Evolutionary conservation across 164 flowering plant species (phyloP).

Genomic region (Brasenia schreberi): DNA sequence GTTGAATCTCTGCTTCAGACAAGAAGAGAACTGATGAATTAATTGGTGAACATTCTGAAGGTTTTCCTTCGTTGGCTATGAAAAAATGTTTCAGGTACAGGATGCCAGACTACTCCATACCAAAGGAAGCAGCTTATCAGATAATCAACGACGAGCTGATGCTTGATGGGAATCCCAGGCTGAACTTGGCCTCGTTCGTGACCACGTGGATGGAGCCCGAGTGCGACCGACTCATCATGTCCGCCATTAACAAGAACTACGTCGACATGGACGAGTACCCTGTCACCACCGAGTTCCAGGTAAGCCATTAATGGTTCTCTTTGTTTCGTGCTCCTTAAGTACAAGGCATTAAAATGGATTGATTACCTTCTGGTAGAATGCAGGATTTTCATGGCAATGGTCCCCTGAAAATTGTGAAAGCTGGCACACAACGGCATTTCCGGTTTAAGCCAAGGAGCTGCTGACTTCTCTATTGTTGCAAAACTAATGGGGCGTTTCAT

Average conservation of each 20-base stretch:
- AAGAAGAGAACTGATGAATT: background rate
- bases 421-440: too few relatives aligned
- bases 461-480: too few relatives aligned
- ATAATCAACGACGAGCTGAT: conserved; percentile 18
- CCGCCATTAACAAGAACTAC: conserved; percentile 20
- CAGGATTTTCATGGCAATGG: too few relatives aligned
- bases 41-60: background rate
- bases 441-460: too few relatives aligned
- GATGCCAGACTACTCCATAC: conserved; percentile 14
- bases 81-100: conserved; percentile 6
- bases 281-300: conserved; percentile 24
- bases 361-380: too few relatives aligned
- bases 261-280: conserved; percentile 30
- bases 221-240: conserved; percentile 17
- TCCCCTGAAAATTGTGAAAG: too few relatives aligned
- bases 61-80: background rate
- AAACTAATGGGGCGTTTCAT: too few relatives aligned
- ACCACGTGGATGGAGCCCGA: conserved; percentile 30
- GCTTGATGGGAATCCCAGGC: conserved; percentile 22
- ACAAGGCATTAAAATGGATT: too few relatives aligned
- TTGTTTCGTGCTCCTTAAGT: too few relatives aligned
- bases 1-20: background rate
- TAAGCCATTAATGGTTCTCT: background rate
- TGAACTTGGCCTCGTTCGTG: conserved; percentile 22
- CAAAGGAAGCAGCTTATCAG: conserved; percentile 24